Percentiles rank a stretch among this genome's conserved stretches.
Conservation (phyloP, 805 yeast genomes). For the Brettanomyces bruxellensis region DNA sequence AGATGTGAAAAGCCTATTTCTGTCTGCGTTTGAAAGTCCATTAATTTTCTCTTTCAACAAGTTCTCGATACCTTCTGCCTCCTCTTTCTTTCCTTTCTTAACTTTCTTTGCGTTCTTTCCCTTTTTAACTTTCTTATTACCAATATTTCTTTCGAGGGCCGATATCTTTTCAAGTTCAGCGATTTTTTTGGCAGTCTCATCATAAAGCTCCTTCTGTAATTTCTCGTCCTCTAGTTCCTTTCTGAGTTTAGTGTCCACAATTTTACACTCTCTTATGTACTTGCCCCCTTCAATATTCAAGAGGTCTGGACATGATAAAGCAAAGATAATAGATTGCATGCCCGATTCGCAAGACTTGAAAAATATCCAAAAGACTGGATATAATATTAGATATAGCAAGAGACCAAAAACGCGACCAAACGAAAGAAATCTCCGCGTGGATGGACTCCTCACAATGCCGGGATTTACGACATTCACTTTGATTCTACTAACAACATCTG, state of each 20-base stretch:
- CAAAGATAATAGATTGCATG: slow-evolving; percentile 66
- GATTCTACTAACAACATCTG: slow-evolving; percentile 34
- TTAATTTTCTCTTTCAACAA: background rate
- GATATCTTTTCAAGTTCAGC: slow-evolving; percentile 57
- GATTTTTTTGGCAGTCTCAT: slow-evolving; percentile 50
- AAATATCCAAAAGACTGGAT: slow-evolving; percentile 79
- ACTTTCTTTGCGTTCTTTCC: slow-evolving; percentile 1
- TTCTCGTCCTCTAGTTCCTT: slow-evolving; percentile 52
- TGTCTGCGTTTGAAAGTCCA: slow-evolving; percentile 4
- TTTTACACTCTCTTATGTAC: slow-evolving; percentile 63
- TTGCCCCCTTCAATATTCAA: slow-evolving; percentile 55
- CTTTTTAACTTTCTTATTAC: slow-evolving; percentile 1
- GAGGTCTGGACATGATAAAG: slow-evolving; percentile 63
- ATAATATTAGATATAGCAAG: slow-evolving; percentile 53
- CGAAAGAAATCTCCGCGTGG: slow-evolving; percentile 68
- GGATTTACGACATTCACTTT: slow-evolving; percentile 78
- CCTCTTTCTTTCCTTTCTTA: background rate
- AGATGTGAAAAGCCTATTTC: slow-evolving; percentile 14
- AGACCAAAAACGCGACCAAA: slow-evolving; percentile 61
- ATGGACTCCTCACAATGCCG: slow-evolving; percentile 83
- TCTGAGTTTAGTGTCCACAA: slow-evolving; percentile 43
- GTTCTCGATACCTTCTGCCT: no score
- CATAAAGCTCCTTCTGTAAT: slow-evolving; percentile 52
- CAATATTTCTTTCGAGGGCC: slow-evolving; percentile 53
- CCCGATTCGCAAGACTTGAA: slow-evolving; percentile 73